Percentiles rank a stretch among this genome's conserved stretches.
Conservation (phyloP, 495 filamentous ascomycete genomes). For the Bombardia bombarda region DNA sequence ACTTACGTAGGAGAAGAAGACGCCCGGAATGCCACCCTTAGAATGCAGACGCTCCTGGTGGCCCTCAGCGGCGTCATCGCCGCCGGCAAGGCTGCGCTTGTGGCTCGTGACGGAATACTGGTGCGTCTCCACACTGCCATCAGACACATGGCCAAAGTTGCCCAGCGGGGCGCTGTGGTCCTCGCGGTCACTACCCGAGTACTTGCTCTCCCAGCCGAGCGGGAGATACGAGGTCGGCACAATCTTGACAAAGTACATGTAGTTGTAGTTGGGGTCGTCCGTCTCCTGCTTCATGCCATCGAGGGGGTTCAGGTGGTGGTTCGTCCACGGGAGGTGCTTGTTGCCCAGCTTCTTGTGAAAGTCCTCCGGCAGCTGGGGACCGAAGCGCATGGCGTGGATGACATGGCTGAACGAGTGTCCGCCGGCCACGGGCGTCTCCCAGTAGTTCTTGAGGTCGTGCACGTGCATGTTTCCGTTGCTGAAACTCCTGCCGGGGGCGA, state of each 20-base stretch:
- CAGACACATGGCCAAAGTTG: conserved; percentile 48
- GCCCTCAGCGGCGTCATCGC: conserved; percentile 71
- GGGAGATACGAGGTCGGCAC: conserved; percentile 92
- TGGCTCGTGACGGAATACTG: conserved; percentile 97
- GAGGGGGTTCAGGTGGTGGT: conserved; percentile 88
- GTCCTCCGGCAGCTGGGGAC: conserved; percentile 77
- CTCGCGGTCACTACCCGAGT: conserved; percentile 18
- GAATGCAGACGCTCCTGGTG: conserved; percentile 89
- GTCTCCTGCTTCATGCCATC: conserved; percentile 73
- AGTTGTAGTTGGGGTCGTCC: conserved; percentile 79
- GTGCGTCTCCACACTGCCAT: conserved; percentile 90
- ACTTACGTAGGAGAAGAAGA: conserved; percentile 94
- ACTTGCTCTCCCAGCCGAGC: conserved; percentile 59
- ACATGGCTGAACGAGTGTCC: conserved; percentile 80
- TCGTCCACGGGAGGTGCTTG: conserved; percentile 62
- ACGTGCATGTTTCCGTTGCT: conserved; percentile 93
- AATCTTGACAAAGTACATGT: conserved; percentile 99
- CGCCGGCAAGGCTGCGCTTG: conserved; percentile 75
- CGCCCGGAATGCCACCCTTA: conserved; percentile 84
- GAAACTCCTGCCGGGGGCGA: conserved; percentile 91
- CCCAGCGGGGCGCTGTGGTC: conserved; percentile 50
- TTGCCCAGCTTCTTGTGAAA: conserved; percentile 53
- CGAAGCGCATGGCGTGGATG: conserved; percentile 90
- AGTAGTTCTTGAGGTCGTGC: conserved; percentile 92
- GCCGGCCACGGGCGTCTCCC: conserved; percentile 52